These are phyloP conservation scores for Ustilago vetiveriae DNA, from an alignment of 1,284 basidiomycete genomes.

Conservation along the genomic window DNA sequence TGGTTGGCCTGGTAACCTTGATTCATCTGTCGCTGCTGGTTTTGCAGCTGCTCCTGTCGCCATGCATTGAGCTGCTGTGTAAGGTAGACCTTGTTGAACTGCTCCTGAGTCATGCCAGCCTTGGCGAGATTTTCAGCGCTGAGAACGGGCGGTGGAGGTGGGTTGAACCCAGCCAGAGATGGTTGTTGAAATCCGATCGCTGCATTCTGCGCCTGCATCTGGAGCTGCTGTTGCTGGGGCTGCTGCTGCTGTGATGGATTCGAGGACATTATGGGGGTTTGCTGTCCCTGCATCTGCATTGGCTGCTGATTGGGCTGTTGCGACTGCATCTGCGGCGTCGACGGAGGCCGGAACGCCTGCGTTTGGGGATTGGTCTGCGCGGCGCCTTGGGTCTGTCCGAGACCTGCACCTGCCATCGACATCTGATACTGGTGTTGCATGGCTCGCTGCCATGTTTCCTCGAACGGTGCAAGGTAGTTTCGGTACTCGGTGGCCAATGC, in stretches of 20 bases:
- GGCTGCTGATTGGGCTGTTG: conserved; percentile 31
- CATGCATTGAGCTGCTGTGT: conserved; percentile 42
- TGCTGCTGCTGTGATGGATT: conserved; percentile 25
- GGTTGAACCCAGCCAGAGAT: conserved; percentile 43
- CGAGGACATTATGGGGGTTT: conserved; percentile 31
- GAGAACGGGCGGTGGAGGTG: conserved; percentile 44
- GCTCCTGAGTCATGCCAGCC: conserved; percentile 48
- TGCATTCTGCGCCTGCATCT: conserved; percentile 22
- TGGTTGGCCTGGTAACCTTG: conserved; percentile 29
- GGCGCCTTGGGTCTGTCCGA: conserved; percentile 22
- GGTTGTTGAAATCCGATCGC: conserved; percentile 18
- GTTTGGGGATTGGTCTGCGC: conserved; percentile 22
- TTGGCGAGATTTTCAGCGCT: conserved; percentile 48
- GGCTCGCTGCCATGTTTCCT: conserved; percentile 63
- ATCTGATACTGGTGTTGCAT: conserved; percentile 60
- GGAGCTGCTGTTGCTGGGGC: conserved; percentile 21
- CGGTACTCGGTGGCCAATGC: conserved; percentile 55
- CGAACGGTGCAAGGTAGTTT: conserved; percentile 58
- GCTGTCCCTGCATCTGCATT: conserved; percentile 27
- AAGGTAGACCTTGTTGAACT: conserved; percentile 50
- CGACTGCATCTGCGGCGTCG: conserved; percentile 49
- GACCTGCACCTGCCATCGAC: conserved; percentile 45
- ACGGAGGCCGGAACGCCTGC: conserved; percentile 27
- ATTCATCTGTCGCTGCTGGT: conserved; percentile 40
- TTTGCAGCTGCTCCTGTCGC: conserved; percentile 45